A percentile compares a stretch with the other conserved stretches of the same genome.
Evolutionary conservation across 1,284 basidiomycete genomes (phyloP).

Genomic region (Malassezia brasiliensis): DNA sequence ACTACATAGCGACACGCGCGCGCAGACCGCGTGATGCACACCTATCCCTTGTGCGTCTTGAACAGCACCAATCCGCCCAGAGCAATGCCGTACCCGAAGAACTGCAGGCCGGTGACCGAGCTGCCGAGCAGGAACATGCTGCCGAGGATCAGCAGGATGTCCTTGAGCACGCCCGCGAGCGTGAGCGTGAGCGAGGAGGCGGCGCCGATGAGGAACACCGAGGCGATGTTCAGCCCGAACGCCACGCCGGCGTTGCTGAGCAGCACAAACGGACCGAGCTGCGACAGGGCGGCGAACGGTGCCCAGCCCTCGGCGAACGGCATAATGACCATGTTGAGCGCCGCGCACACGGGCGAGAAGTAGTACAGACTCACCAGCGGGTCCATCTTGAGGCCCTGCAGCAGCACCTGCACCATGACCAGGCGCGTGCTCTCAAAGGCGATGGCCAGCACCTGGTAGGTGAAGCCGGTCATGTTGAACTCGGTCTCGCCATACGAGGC

Average conservation of each 20-base stretch:
- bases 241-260: conserved; percentile 76
- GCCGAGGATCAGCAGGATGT: conserved; percentile 84
- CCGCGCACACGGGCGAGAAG: conserved; percentile 63
- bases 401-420: conserved; percentile 89
- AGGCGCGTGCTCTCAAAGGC: conserved; percentile 79
- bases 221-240: conserved; percentile 82
- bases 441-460: conserved; percentile 51
- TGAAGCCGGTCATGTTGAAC: conserved; percentile 77
- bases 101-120: conserved; percentile 68
- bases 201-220: conserved; percentile 84
- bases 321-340: conserved; percentile 71
- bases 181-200: conserved; percentile 81
- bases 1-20: background rate
- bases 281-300: conserved; percentile 67
- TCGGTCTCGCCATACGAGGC: conserved; percentile 75
- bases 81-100: conserved; percentile 77
- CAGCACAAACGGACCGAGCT: conserved; percentile 67
- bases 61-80: conserved; percentile 69
- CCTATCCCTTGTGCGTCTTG: conserved; percentile 63
- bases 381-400: conserved; percentile 91
- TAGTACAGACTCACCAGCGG: conserved; percentile 91
- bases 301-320: conserved; percentile 82
- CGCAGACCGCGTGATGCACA: background rate
- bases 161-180: conserved; percentile 84
- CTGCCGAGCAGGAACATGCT: conserved; percentile 75